Conservation (phyloP, 2,329 filamentous ascomycete species). For the Paracorniculantispora psalliotae region DNA sequence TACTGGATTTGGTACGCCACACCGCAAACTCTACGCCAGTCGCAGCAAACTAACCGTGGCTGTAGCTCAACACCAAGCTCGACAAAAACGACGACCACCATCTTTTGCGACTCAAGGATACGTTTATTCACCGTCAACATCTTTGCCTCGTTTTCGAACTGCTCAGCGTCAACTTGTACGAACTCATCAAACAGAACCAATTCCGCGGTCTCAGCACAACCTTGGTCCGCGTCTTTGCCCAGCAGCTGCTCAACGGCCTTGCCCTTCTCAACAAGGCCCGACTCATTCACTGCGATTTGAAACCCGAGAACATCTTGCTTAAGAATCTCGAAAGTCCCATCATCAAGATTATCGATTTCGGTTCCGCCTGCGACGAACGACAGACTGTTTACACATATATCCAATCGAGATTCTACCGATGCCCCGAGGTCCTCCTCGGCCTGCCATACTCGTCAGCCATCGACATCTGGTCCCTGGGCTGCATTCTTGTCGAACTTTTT, state of each 20-base stretch:
- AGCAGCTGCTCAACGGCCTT: constrained; percentile 89
- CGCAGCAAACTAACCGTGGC: constrained; percentile 12
- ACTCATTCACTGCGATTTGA: constrained; percentile 95
- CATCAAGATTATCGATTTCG: constrained; percentile 99
- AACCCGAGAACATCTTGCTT: constrained; percentile 94
- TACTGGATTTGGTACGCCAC: constrained; percentile 75
- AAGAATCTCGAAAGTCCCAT: constrained; percentile 99
- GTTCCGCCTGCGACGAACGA: constrained; percentile 94
- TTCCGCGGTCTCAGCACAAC: constrained; percentile 97
- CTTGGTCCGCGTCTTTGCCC: constrained; percentile 92
- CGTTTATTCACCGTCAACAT: constrained; percentile 96
- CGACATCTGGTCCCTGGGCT: constrained; percentile 99
- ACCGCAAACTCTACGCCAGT: neutral
- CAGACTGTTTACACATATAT: constrained; percentile 99
- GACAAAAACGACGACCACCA: constrained; percentile 99
- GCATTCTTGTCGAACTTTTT: constrained; percentile 97
- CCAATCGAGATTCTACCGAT: constrained; percentile 95
- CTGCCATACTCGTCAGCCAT: constrained; percentile 97
- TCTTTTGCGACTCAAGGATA: constrained; percentile 88
- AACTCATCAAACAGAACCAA: constrained; percentile 98
- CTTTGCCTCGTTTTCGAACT: constrained; percentile 94
- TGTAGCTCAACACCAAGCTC: constrained; percentile 89
- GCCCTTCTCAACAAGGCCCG: constrained; percentile 93
- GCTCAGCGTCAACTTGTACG: constrained; percentile 94
- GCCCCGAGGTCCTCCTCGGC: constrained; percentile 91